A percentile compares a stretch with the other conserved stretches of the same genome.
phyloP scores from a whole-genome alignment of 2,329 filamentous ascomycete genomes.

The Sporothrix humicola region DNA sequence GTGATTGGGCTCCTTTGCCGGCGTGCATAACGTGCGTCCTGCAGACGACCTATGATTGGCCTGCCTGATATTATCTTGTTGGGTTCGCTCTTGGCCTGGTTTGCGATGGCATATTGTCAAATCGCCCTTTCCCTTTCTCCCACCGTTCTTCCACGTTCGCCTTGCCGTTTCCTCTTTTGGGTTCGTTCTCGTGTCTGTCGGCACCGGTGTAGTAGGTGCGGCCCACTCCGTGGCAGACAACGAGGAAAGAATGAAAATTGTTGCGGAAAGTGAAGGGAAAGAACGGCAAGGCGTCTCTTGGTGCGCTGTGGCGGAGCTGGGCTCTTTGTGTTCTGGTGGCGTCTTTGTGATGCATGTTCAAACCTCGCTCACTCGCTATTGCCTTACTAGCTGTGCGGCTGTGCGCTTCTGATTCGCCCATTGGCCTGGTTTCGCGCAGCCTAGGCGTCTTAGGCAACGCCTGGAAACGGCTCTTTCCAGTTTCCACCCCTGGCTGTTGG shows the following conservation, averaged over 20 bases:
- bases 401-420: slow-evolving; percentile 21
- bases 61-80: neutral
- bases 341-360: neutral
- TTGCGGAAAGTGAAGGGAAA: neutral
- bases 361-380: slow-evolving; percentile 7
- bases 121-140: slow-evolving; percentile 20
- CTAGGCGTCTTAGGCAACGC: slow-evolving; percentile 9
- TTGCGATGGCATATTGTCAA: neutral
- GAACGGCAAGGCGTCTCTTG: slow-evolving; percentile 10
- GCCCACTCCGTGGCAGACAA: neutral
- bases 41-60: slow-evolving; percentile 21
- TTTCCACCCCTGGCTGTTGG: slow-evolving; percentile 10
- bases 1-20: neutral
- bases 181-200: neutral
- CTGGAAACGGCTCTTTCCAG: slow-evolving; percentile 15
- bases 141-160: slow-evolving; percentile 18
- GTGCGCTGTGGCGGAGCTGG: slow-evolving; percentile 30
- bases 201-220: neutral
- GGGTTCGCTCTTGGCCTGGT: neutral
- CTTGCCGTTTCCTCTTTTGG: slow-evolving; percentile 10
- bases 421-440: slow-evolving; percentile 1
- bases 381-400: slow-evolving; percentile 6
- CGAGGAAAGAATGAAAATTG: neutral
- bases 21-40: neutral
- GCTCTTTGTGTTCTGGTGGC: slow-evolving; percentile 8